Conservation (phyloP, 225 moss, liverwort and hornwort genomes). For the Sphagnum tenellum region DNA sequence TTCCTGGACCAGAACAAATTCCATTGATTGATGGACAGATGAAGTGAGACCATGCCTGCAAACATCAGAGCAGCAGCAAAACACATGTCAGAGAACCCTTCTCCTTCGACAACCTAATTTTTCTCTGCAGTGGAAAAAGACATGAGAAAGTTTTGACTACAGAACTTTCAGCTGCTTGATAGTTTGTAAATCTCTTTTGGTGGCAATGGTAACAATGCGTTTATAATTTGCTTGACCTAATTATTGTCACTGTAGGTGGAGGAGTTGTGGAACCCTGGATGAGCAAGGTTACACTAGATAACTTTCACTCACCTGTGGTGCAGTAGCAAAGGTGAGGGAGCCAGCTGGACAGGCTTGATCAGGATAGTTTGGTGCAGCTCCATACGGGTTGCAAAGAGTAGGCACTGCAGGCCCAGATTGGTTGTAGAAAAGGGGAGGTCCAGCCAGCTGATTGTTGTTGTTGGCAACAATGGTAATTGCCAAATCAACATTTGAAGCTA, state of each 20-base stretch:
- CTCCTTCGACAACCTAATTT: too few species aligned
- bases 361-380: constrained; percentile 32
- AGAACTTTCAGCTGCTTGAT: too few species aligned
- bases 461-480: constrained; percentile 19
- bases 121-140: too few species aligned
- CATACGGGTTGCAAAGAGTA: constrained; percentile 31
- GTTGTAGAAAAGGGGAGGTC: constrained; percentile 27
- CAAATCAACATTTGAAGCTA: constrained; percentile 6
- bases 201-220: too few species aligned
- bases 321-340: constrained; percentile 11
- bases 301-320: constrained; percentile 21
- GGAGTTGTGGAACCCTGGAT: too few species aligned
- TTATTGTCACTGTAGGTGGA: too few species aligned
- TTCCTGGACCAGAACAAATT: constrained; percentile 23
- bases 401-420: constrained; percentile 51
- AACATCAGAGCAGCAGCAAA: background rate
- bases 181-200: too few species aligned
- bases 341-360: constrained; percentile 12
- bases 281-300: background rate
- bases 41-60: constrained; percentile 36
- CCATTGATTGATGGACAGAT: constrained; percentile 14
- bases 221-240: too few species aligned
- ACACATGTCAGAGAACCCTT: background rate
- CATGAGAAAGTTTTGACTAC: too few species aligned
- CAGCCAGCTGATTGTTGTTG: constrained; percentile 14